Conservation (phyloP, 768 basidiomycete species). For the Hebeloma cylindrosporum region DNA sequence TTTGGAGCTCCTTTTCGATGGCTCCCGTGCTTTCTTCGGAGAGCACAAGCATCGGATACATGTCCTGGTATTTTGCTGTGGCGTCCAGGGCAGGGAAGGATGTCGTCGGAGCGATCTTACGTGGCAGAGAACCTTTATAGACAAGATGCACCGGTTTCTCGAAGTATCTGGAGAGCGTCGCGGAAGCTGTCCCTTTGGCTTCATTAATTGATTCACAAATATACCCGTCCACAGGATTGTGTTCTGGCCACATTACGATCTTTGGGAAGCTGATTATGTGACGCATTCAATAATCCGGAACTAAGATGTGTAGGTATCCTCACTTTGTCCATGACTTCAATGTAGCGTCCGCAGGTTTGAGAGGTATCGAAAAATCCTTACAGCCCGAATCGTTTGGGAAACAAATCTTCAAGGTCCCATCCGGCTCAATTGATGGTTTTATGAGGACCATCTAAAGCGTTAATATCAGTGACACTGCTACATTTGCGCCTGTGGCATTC, state of each 20-base stretch:
- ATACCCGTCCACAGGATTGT: slow-evolving; percentile 59
- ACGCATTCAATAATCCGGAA: background rate
- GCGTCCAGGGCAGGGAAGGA: slow-evolving; percentile 60
- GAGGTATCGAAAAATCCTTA: slow-evolving; percentile 57
- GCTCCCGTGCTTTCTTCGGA: slow-evolving; percentile 64
- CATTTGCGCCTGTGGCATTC: too few species aligned
- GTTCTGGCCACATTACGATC: slow-evolving; percentile 47
- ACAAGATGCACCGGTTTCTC: slow-evolving; percentile 60
- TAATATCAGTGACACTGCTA: too few species aligned
- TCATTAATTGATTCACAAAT: slow-evolving; percentile 48
- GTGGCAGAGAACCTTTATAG: slow-evolving; percentile 61
- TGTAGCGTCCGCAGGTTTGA: slow-evolving; percentile 50
- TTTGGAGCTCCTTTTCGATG: slow-evolving; percentile 48
- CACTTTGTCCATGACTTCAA: slow-evolving; percentile 59
- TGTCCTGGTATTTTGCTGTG: slow-evolving; percentile 64
- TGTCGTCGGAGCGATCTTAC: slow-evolving; percentile 48
- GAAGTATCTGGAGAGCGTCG: slow-evolving; percentile 60
- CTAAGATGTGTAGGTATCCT: slow-evolving; percentile 20
- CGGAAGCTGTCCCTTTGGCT: slow-evolving; percentile 45
- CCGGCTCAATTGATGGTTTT: slow-evolving; percentile 50
- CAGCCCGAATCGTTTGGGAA: slow-evolving; percentile 64
- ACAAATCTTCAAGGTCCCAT: slow-evolving; percentile 48
- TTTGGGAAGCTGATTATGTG: slow-evolving; percentile 47
- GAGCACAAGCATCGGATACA: slow-evolving; percentile 66
- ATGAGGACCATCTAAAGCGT: slow-evolving; percentile 63